Conservation (phyloP, 768 basidiomycete genomes). For the Strobilomyces echinocephalus region DNA sequence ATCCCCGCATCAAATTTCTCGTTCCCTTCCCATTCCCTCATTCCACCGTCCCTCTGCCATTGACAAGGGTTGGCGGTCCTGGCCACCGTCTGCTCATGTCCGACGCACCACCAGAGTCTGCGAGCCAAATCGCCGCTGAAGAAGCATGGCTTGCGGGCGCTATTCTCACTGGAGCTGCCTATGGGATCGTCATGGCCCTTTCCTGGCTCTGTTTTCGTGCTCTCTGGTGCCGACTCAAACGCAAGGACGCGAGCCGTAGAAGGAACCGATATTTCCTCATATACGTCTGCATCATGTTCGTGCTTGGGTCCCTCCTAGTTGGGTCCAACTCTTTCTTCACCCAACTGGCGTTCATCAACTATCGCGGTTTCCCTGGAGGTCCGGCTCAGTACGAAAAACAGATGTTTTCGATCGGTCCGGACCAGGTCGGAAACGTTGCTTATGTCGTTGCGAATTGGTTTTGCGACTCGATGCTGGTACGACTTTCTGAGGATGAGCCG, state of each 20-base stretch:
- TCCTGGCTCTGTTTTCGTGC: conserved; percentile 20
- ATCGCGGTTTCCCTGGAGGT: conserved; percentile 26
- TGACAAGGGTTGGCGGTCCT: conserved; percentile 5
- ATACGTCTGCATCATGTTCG: conserved; percentile 22
- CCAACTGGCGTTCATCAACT: conserved; percentile 27
- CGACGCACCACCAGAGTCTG: conserved; percentile 13
- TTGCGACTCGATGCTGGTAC: conserved; percentile 23
- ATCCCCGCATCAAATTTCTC: neutral
- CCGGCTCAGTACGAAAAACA: conserved; percentile 20
- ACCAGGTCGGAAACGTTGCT: conserved; percentile 22
- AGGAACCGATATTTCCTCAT: conserved; percentile 22
- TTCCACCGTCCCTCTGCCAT: neutral
- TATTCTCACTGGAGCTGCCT: conserved; percentile 24
- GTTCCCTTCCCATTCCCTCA: neutral
- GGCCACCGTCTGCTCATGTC: conserved; percentile 14
- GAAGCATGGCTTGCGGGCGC: conserved; percentile 27
- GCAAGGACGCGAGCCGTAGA: conserved; percentile 7
- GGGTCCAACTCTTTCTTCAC: conserved; percentile 27
- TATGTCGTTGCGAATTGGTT: conserved; percentile 30
- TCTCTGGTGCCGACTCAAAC: conserved; percentile 17
- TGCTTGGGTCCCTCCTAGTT: conserved; percentile 23
- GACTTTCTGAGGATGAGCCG: neutral
- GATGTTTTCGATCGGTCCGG: conserved; percentile 26
- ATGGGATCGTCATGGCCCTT: conserved; percentile 25
- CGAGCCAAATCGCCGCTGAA: conserved; percentile 20